Conservation (phyloP, 139 green algal species). For the Volvox reticuliferus region DNA sequence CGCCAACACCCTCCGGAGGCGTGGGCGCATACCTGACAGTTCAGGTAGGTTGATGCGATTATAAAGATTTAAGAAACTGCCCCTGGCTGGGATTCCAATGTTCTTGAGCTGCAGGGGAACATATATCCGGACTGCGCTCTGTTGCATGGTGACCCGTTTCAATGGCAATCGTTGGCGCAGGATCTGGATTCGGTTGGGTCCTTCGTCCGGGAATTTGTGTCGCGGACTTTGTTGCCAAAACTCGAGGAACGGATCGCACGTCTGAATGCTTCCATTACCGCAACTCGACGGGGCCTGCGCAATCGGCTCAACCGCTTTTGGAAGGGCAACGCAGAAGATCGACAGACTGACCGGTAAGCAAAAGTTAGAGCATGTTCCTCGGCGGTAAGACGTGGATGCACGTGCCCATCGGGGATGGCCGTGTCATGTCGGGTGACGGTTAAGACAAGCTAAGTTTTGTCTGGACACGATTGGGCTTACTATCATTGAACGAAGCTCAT, state of each 20-base stretch:
- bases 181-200: constrained; percentile 19
- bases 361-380: background rate
- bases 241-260: constrained; percentile 65
- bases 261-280: constrained; percentile 64
- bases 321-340: constrained; percentile 61
- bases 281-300: constrained; percentile 82
- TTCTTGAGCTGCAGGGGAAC: too few species aligned
- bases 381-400: too few species aligned
- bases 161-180: background rate
- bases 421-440: too few species aligned
- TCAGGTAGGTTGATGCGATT: background rate
- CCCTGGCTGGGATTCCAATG: too few species aligned
- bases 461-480: too few species aligned
- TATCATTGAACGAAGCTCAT: too few species aligned
- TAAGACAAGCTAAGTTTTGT: too few species aligned
- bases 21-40: constrained; percentile 55
- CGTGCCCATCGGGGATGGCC: too few species aligned
- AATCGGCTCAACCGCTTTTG: constrained; percentile 93
- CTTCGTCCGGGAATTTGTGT: constrained; percentile 50
- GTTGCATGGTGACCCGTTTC: too few species aligned
- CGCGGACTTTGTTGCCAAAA: constrained; percentile 59
- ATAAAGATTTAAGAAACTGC: too few species aligned
- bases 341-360: constrained; percentile 49
- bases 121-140: too few species aligned
- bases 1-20: constrained; percentile 51